These are phyloP conservation scores for Tetrapisispora namnaoensis DNA, from an alignment of 805 yeast genomes.

Conservation along the genomic window DNA sequence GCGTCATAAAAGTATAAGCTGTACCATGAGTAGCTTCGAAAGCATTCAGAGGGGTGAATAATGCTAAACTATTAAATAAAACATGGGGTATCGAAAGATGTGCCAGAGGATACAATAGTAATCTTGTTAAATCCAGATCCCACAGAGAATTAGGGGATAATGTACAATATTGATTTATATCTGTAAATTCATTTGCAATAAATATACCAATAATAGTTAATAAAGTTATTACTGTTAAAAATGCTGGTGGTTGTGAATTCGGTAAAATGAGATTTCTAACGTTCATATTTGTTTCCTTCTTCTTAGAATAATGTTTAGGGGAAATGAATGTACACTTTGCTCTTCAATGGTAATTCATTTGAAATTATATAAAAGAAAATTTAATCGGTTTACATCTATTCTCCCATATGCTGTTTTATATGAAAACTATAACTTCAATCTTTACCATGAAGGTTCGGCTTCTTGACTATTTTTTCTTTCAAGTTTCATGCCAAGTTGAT, in stretches of 20 bases:
- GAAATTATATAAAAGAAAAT: too few species aligned
- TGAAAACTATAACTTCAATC: too few species aligned
- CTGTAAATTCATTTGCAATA: neutral
- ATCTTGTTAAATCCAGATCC: slow-evolving; percentile 7
- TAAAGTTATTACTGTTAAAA: neutral
- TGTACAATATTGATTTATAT: slow-evolving; percentile 8
- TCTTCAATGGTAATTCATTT: too few species aligned
- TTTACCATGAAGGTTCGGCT: too few species aligned
- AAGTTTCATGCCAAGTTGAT: too few species aligned
- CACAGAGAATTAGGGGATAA: slow-evolving; percentile 10
- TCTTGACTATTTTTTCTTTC: too few species aligned
- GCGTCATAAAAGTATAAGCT: slow-evolving; percentile 70
- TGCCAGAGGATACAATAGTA: slow-evolving; percentile 60
- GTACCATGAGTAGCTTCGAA: slow-evolving; percentile 76
- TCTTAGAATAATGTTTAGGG: neutral
- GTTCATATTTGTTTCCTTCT: neutral
- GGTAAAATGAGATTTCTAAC: slow-evolving; percentile 3
- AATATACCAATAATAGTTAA: neutral
- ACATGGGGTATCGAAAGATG: slow-evolving; percentile 58
- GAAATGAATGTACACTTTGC: neutral
- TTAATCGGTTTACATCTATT: too few species aligned
- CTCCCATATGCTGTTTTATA: too few species aligned
- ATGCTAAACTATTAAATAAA: slow-evolving; percentile 44
- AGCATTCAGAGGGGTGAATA: slow-evolving; percentile 49
- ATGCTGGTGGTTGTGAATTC: slow-evolving; percentile 1